A percentile compares a stretch with the other conserved stretches of the same genome.
Evolutionary conservation across 768 basidiomycete genomes (phyloP).

Genomic region (Xerocomellus dryophilus): DNA sequence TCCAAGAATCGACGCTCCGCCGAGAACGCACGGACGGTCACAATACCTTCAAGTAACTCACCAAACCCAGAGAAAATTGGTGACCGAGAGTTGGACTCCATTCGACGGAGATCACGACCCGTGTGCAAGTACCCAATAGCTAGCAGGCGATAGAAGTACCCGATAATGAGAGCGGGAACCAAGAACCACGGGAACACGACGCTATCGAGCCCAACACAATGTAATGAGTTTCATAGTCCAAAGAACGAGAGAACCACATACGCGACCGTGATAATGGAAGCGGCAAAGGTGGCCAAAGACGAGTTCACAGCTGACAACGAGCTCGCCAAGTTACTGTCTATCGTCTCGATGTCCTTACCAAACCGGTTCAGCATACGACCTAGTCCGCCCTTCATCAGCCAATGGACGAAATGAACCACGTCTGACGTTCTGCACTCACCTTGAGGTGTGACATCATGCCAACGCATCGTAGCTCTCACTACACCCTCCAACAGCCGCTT

Average conservation of each 20-base stretch:
- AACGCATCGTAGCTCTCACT: constrained; percentile 79
- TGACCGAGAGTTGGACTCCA: constrained; percentile 86
- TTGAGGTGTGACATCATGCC: constrained; percentile 80
- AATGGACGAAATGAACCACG: not conserved
- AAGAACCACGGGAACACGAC: constrained; percentile 81
- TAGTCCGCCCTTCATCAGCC: constrained; percentile 18
- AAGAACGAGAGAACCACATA: constrained; percentile 32
- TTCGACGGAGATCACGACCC: constrained; percentile 79
- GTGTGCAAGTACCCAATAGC: constrained; percentile 75
- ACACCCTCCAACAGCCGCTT: constrained; percentile 63
- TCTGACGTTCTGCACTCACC: constrained; percentile 35
- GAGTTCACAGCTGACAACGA: constrained; percentile 75
- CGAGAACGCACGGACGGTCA: constrained; percentile 91
- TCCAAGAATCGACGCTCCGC: constrained; percentile 77
- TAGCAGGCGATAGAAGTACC: constrained; percentile 65
- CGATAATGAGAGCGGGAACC: constrained; percentile 71
- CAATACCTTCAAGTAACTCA: constrained; percentile 82
- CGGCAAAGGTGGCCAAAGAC: constrained; percentile 73
- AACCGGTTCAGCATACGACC: constrained; percentile 88
- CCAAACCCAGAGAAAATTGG: constrained; percentile 83
- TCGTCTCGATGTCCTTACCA: constrained; percentile 83
- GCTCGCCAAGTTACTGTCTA: constrained; percentile 68
- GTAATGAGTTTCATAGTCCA: constrained; percentile 8
- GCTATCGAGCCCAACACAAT: constrained; percentile 30
- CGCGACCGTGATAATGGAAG: constrained; percentile 71